phyloP scores from a whole-genome alignment of 495 filamentous ascomycete genomes.

The Hyphodiscus hymeniophilus region DNA sequence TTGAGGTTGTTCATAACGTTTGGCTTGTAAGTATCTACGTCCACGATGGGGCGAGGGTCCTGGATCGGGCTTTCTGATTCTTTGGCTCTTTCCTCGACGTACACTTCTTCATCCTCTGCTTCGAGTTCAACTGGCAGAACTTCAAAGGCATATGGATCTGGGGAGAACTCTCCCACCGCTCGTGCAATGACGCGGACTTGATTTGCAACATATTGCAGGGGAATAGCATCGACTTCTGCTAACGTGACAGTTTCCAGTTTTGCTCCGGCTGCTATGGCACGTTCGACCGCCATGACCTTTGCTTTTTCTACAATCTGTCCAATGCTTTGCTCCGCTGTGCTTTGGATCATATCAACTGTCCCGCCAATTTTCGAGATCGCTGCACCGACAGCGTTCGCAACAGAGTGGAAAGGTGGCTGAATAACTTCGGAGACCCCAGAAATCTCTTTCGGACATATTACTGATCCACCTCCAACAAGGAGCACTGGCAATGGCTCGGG shows the following conservation, averaged over 20 bases:
- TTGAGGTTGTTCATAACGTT: conserved; percentile 10
- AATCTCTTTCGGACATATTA: conserved; percentile 28
- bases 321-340: conserved; percentile 27
- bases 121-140: conserved; percentile 3
- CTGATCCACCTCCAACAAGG: conserved; percentile 35
- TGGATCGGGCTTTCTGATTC: neutral
- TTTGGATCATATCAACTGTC: conserved; percentile 37
- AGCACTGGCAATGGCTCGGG: conserved; percentile 35
- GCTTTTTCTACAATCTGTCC: conserved; percentile 28
- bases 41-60: neutral
- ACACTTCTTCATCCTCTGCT: conserved; percentile 15
- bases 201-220: conserved; percentile 28
- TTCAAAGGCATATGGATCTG: conserved; percentile 1
- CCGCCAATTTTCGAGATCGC: conserved; percentile 45
- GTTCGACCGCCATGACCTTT: conserved; percentile 30
- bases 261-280: conserved; percentile 37
- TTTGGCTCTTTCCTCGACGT: conserved; percentile 5
- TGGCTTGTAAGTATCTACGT: conserved; percentile 18
- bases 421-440: conserved; percentile 28
- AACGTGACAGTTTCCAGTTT: conserved; percentile 28
- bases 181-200: conserved; percentile 19
- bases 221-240: conserved; percentile 37
- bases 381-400: conserved; percentile 51
- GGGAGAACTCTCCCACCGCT: conserved; percentile 19
- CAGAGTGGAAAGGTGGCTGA: conserved; percentile 28